Evolutionary conservation across 305 asterid species (phyloP).

Genomic region (Withania somnifera): DNA sequence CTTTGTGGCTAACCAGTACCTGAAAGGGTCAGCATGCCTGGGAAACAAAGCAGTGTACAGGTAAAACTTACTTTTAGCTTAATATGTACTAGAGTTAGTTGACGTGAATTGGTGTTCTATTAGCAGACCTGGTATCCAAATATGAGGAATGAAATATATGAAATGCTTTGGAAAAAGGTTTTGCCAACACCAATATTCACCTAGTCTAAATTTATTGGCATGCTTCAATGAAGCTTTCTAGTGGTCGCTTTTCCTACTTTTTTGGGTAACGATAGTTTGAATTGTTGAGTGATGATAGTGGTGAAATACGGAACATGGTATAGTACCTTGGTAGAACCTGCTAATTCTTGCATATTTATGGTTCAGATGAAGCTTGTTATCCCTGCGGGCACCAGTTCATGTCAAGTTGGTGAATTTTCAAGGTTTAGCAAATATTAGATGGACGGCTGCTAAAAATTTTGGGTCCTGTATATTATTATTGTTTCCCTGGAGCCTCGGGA

Average conservation of each 20-base stretch:
- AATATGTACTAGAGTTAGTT: background rate
- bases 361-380: constrained; percentile 15
- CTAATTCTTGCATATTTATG: constrained; percentile 5
- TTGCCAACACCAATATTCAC: background rate
- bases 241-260: background rate
- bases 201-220: background rate
- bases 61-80: constrained; percentile 22
- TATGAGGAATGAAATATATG: background rate
- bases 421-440: constrained; percentile 4
- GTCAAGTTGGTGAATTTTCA: constrained; percentile 2
- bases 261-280: background rate
- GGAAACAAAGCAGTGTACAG: constrained; percentile 47
- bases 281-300: background rate
- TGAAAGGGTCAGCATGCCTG: constrained; percentile 26
- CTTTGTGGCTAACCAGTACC: constrained; percentile 23
- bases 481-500: constrained; percentile 17
- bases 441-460: constrained; percentile 10
- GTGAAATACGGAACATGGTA: background rate
- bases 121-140: too few species aligned
- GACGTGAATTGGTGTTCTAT: background rate
- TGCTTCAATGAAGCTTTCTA: background rate
- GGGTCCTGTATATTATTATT: constrained; percentile 22
- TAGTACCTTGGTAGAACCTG: too few species aligned
- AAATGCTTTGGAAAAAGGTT: background rate
- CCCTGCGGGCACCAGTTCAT: constrained; percentile 9